Conservation (phyloP, 305 asterid genomes). For the Fraxinus greggii region DNA sequence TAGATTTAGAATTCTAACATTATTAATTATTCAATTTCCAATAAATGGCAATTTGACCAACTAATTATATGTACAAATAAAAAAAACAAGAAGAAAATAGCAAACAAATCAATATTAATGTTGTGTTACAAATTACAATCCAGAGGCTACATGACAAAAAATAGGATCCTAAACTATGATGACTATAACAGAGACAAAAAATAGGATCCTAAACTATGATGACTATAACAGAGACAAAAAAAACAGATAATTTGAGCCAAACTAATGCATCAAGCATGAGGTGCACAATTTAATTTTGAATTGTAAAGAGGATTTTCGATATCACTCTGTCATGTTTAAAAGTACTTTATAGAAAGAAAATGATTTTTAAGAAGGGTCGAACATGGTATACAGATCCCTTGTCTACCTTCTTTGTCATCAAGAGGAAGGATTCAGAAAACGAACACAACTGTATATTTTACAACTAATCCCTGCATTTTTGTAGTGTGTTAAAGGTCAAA, state of each 20-base stretch:
- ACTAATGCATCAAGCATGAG: slow-evolving; percentile 22
- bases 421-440: neutral
- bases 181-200: slow-evolving; percentile 19
- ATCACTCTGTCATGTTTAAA: neutral
- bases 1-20: neutral
- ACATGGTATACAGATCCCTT: neutral
- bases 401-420: neutral
- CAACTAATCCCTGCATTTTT: slow-evolving; percentile 20
- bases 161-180: slow-evolving; percentile 10
- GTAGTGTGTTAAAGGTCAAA: slow-evolving; percentile 42
- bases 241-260: slow-evolving; percentile 30
- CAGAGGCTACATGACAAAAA: slow-evolving; percentile 14
- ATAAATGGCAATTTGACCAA: slow-evolving; percentile 25
- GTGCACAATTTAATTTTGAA: slow-evolving; percentile 22
- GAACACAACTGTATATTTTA: neutral
- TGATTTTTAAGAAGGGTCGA: neutral
- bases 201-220: slow-evolving; percentile 10
- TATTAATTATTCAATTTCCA: neutral
- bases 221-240: slow-evolving; percentile 17
- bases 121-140: slow-evolving; percentile 20
- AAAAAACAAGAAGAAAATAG: slow-evolving; percentile 1
- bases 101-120: slow-evolving; percentile 8
- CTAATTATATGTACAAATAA: neutral
- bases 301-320: neutral
- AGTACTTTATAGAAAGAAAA: neutral